Evolutionary conservation across 805 yeast genomes (phyloP).

Genomic region (Candida silvicultrix): DNA sequence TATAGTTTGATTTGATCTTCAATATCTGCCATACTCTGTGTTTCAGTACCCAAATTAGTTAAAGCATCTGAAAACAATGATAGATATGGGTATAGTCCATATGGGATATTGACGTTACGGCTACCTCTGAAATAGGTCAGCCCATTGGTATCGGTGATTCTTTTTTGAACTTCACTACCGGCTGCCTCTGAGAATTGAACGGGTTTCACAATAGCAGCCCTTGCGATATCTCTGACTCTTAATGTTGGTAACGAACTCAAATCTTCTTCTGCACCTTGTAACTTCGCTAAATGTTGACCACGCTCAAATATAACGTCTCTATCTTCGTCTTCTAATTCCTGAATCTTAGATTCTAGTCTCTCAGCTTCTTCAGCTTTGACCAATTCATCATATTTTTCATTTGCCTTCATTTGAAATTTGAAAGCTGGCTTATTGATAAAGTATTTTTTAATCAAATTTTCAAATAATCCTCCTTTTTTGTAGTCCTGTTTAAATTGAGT

Average conservation of each 20-base stretch:
- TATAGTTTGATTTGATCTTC: conserved; percentile 77
- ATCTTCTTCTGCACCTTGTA: conserved; percentile 68
- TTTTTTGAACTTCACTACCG: conserved; percentile 29
- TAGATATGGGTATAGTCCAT: conserved; percentile 57
- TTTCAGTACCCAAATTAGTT: conserved; percentile 79
- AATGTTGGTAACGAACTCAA: conserved; percentile 76
- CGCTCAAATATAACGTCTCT: conserved; percentile 49
- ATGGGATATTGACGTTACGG: conserved; percentile 56
- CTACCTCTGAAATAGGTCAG: conserved; percentile 69
- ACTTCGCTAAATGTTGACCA: conserved; percentile 52
- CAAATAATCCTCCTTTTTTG: conserved; percentile 47
- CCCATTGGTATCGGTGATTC: conserved; percentile 74
- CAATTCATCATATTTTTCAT: conserved; percentile 42
- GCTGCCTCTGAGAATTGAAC: conserved; percentile 23
- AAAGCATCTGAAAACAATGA: conserved; percentile 76
- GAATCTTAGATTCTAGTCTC: conserved; percentile 40
- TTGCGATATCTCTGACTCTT: conserved; percentile 64
- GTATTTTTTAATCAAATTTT: conserved; percentile 47
- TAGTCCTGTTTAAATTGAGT: conserved; percentile 57
- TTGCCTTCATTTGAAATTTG: conserved; percentile 73
- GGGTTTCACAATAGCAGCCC: conserved; percentile 36
- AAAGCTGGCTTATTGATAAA: conserved; percentile 52
- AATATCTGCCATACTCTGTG: conserved; percentile 65
- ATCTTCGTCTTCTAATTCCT: conserved; percentile 46
- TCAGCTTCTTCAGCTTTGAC: conserved; percentile 50